Conservation (phyloP, 176 grass and related monocot genomes). For the Tillandsia leiboldiana region DNA sequence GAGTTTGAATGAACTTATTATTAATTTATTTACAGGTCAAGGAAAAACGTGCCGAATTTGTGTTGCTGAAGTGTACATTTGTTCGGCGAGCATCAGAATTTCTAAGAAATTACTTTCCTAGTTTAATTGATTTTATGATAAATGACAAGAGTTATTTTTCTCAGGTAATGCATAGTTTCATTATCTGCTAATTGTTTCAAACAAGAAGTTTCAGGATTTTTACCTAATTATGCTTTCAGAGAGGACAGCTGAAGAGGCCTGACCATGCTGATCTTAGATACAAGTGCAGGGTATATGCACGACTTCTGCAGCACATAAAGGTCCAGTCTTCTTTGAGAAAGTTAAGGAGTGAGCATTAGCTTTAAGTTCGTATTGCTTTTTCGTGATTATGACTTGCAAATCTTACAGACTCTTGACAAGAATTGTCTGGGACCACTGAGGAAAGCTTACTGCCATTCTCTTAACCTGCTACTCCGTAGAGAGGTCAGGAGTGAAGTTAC, state of each 20-base stretch:
- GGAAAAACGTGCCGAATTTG: slow-evolving; percentile 97
- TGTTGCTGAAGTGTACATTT: slow-evolving; percentile 89
- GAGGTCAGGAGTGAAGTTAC: slow-evolving; percentile 36
- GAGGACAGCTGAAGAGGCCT: slow-evolving; percentile 68
- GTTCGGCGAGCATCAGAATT: slow-evolving; percentile 89
- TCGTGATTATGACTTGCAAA: slow-evolving; percentile 15
- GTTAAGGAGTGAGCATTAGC: not conserved
- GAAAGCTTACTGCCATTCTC: slow-evolving; percentile 87
- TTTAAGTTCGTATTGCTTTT: not conserved
- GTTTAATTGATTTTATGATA: slow-evolving; percentile 79
- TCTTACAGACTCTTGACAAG: slow-evolving; percentile 75
- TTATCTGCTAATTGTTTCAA: not conserved
- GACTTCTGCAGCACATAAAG: slow-evolving; percentile 88
- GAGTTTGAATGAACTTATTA: not conserved
- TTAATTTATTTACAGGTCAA: slow-evolving; percentile 55
- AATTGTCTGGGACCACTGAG: slow-evolving; percentile 77
- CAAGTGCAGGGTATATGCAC: slow-evolving; percentile 85
- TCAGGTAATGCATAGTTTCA: slow-evolving; percentile 48
- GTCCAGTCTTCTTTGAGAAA: slow-evolving; percentile 18
- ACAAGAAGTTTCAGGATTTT: not conserved
- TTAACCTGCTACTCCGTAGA: slow-evolving; percentile 80
- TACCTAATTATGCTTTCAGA: slow-evolving; percentile 28
- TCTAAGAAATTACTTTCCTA: slow-evolving; percentile 89
- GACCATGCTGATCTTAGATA: slow-evolving; percentile 88
- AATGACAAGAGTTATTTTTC: slow-evolving; percentile 82